A percentile compares a stretch with the other conserved stretches of the same genome.
phyloP scores from a whole-genome alignment of 2,329 filamentous ascomycete species.

The Decorospora gaudefroyi region DNA sequence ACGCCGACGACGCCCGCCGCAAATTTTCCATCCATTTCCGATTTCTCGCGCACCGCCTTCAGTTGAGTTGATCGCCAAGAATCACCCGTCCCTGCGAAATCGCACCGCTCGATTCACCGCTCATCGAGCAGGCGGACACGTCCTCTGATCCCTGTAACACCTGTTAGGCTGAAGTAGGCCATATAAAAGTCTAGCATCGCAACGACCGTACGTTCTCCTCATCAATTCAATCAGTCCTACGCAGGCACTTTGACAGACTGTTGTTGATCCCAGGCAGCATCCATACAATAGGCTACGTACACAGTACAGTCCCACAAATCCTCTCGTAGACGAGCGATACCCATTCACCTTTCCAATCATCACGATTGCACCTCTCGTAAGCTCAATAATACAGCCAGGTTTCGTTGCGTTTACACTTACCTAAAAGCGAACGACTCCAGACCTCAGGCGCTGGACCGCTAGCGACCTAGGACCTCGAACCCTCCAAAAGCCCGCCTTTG shows the following conservation, averaged over 20 bases:
- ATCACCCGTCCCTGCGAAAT: no score
- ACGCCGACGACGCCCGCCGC: not conserved
- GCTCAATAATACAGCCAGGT: not conserved
- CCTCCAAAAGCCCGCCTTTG: not conserved
- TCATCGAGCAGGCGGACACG: slow-evolving; percentile 3
- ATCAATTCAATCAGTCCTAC: slow-evolving; percentile 3
- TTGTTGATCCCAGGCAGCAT: slow-evolving; percentile 15
- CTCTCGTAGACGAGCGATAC: not conserved
- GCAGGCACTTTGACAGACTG: not conserved
- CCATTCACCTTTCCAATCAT: not conserved
- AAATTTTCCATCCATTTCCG: no score
- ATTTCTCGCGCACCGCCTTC: slow-evolving; percentile 6
- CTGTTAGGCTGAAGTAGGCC: slow-evolving; percentile 5
- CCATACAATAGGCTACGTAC: slow-evolving; percentile 1
- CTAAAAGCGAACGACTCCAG: not conserved
- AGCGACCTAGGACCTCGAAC: not conserved
- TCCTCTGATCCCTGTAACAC: slow-evolving; percentile 9
- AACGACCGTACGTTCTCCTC: slow-evolving; percentile 4
- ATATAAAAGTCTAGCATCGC: slow-evolving; percentile 10
- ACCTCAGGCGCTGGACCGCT: not conserved
- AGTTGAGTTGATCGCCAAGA: no score
- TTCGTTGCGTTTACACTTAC: not conserved
- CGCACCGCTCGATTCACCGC: slow-evolving; percentile 18
- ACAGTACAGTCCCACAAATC: not conserved
- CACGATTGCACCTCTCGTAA: not conserved